These are phyloP conservation scores for Buxus sempervirens DNA, from an alignment of 164 flowering plant species.

Conservation along the genomic window DNA sequence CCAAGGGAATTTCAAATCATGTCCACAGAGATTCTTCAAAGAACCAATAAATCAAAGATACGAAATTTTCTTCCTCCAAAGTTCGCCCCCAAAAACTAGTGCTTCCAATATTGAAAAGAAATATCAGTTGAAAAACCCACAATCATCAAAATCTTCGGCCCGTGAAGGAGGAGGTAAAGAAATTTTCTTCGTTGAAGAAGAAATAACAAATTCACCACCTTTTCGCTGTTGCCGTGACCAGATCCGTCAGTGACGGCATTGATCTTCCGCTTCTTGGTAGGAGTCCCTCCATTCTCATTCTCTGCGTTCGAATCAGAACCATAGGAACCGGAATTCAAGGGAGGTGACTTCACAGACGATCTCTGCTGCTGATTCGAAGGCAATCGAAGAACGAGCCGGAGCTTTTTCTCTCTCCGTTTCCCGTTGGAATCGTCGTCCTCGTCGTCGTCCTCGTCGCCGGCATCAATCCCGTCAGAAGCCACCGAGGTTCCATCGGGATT, in stretches of 20 bases:
- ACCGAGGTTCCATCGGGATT: slow-evolving; percentile 11
- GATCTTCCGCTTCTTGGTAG: slow-evolving; percentile 44
- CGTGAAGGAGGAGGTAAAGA: neutral
- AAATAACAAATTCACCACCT: slow-evolving; percentile 23
- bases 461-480: slow-evolving; percentile 7
- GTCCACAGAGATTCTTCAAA: slow-evolving; percentile 4
- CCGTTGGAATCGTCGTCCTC: slow-evolving; percentile 30
- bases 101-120: neutral
- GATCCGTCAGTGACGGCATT: slow-evolving; percentile 47
- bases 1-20: slow-evolving; percentile 11
- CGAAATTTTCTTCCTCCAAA: neutral
- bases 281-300: slow-evolving; percentile 23
- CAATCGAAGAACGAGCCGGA: slow-evolving; percentile 42
- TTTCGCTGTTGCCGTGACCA: slow-evolving; percentile 15
- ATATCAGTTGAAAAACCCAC: neutral
- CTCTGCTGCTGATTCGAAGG: slow-evolving; percentile 17
- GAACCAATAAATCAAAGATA: slow-evolving; percentile 5
- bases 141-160: slow-evolving; percentile 1
- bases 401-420: slow-evolving; percentile 48
- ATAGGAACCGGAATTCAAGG: slow-evolving; percentile 16
- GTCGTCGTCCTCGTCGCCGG: slow-evolving; percentile 18
- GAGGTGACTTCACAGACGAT: slow-evolving; percentile 19
- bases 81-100: neutral
- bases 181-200: neutral
- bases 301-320: slow-evolving; percentile 38